A percentile compares a stretch with the other conserved stretches of the same genome.
Evolutionary conservation across 352 stramenopile genomes (phyloP).

Genomic region (Phytophthora macrochlamydospora): DNA sequence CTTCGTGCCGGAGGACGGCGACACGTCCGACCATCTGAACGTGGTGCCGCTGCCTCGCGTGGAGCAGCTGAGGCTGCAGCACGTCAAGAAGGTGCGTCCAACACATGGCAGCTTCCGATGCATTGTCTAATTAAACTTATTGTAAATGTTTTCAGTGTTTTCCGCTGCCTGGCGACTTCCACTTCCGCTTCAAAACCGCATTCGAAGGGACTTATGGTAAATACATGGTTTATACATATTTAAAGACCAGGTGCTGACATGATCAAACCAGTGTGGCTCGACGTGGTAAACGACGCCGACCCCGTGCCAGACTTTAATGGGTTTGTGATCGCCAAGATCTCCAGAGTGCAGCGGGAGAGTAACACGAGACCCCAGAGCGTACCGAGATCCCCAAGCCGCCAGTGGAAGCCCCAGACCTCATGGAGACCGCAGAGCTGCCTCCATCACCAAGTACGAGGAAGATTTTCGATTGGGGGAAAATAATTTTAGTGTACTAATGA

Average conservation of each 20-base stretch:
- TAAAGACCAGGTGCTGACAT: background rate
- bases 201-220: slow-evolving; percentile 87
- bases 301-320: slow-evolving; percentile 82
- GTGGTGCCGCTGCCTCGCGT: slow-evolving; percentile 82
- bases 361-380: slow-evolving; percentile 46
- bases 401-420: slow-evolving; percentile 65
- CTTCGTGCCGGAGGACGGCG: slow-evolving; percentile 85
- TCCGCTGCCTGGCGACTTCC: slow-evolving; percentile 78
- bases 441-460: slow-evolving; percentile 28
- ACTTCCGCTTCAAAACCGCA: slow-evolving; percentile 87
- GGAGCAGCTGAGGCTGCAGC: slow-evolving; percentile 70
- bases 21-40: slow-evolving; percentile 87
- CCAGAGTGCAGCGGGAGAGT: slow-evolving; percentile 61
- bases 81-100: slow-evolving; percentile 77
- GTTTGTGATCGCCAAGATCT: slow-evolving; percentile 82
- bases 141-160: slow-evolving; percentile 50
- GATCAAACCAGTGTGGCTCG: slow-evolving; percentile 68
- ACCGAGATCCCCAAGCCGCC: slow-evolving; percentile 33
- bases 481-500: background rate
- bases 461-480: background rate
- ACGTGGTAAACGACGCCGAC: slow-evolving; percentile 75
- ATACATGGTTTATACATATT: background rate
- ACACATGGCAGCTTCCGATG: background rate
- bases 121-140: background rate
- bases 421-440: slow-evolving; percentile 63